Base-by-base conservation (phyloP, 179 eudicot species). In the Beta lomatogona region DNA sequence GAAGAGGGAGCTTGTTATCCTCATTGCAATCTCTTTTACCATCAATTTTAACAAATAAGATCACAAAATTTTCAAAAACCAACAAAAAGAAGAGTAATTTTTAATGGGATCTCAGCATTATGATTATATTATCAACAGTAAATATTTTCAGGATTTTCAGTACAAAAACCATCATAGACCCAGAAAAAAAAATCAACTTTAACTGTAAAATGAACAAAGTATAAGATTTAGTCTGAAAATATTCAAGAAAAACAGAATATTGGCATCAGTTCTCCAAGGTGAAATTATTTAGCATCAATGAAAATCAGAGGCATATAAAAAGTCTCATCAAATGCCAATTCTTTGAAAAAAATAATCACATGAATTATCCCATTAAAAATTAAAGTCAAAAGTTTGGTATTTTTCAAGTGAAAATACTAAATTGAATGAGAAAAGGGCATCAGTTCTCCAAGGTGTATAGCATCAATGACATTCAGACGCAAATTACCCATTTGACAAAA, bases 381-480 rank as follows among this genome's bases (percentile, higher is more conserved):
- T 28, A 22, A 5, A 9, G 1, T 55, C 13, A 36, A 1, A 36
- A 36, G 41, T 36, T 36, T 2, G 4, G 3, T 36, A 36, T 36
- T 1, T 36, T 36, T 2, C 41, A 36, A 36, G 41, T 36, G 41
- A 48, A 48, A 48, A 48, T 6, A 48, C 9, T 0, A 48, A 1
- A 5, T 48, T 48, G 6, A 10, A 41, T 15, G 6, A 9, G 36
- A 66, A 53, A 46, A 63, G 75, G 87, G 89, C 90, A 91, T 92
- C 94, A 93, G 97, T 83, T 91, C 94, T 91, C 93, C 93, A 92
- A 92, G 94, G 93, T 92, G 92, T 80, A 69, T 79, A 84, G 80
- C 95, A 90, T 88, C 93, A 19, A 82, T 57, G 57, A 54, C 77
- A 80, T 84, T 93, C 95, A 93, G 97, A 84, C 89, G 97, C 93